Evolutionary conservation across 106 monocot genomes (phyloP), one percentile per base, ranked within the genome.

Genomic region (Amphibolis antarctica): DNA sequence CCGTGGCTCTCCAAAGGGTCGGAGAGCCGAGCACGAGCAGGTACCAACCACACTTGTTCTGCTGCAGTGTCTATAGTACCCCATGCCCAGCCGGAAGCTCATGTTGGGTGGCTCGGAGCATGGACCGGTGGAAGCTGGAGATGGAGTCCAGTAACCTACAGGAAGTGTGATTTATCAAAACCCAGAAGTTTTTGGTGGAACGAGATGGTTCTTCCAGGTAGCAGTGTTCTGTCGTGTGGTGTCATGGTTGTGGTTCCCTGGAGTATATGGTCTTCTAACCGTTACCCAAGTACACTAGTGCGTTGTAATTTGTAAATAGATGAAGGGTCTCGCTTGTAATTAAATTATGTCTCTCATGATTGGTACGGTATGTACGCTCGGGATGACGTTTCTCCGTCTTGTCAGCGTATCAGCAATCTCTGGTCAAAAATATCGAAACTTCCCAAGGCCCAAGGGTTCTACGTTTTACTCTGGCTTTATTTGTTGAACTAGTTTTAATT

Each of bases 81-180:
- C 7, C 62, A 67, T 64, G 67, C 58, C 59, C 61, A 42, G 42
- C 69, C 15, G 29, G 29, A 55, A 67, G 55, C 45, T 52, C 74
- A 46, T 26, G n/a, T 22, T 57, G 27, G 22, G 50, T 53, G 28
- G 21, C 52, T 20, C 51, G 66, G 78, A 49, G 64, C 49, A 44
- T 71, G 65, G 24, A 64, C 58, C 29, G 28, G 29, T 75, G 75
- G 75, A 50, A 63, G 71, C 71, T 45, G 67, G 75, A 80, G 62
- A 48, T 67, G 71, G 71, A 67, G 47, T 75, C 75, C 57, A 65
- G 45, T 60, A 64, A 59, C 63, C 52, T 51, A 53, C 62, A 71
- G 47, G 28, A 63, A n/a, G n/a, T 56, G 17, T 50, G 18, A 49
- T 65, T 46, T 18, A 27, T 7, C 18, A 27, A 27, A 28, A 58